Evolutionary conservation across 2,329 filamentous ascomycete species (phyloP).

Genomic region (Trichoderma citrinoviride): DNA sequence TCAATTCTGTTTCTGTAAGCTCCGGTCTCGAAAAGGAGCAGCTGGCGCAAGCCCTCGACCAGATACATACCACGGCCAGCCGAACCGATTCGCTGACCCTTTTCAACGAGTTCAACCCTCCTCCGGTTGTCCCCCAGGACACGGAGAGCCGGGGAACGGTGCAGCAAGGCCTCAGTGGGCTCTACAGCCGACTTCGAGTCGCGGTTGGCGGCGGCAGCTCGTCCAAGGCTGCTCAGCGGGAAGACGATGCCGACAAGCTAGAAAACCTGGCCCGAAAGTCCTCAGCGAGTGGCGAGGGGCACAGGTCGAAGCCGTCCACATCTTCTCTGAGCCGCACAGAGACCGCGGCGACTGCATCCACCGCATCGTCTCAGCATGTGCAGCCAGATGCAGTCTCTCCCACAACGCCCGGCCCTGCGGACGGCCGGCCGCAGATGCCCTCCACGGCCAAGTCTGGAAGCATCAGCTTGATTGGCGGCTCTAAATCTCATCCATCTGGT

Average conservation of each 20-base stretch:
- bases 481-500: conserved; percentile 43
- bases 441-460: conserved; percentile 50
- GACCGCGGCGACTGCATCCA: conserved; percentile 34
- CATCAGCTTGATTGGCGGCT: conserved; percentile 44
- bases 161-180: conserved; percentile 77
- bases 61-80: conserved; percentile 86
- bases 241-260: conserved; percentile 25
- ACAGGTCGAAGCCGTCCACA: conserved; percentile 42
- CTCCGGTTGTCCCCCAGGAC: conserved; percentile 56
- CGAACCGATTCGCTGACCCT: conserved; percentile 82
- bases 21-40: conserved; percentile 63
- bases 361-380: conserved; percentile 32
- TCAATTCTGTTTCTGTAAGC: conserved; percentile 42
- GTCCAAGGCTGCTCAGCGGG: conserved; percentile 36
- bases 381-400: conserved; percentile 41
- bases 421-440: conserved; percentile 42
- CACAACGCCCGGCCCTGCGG: conserved; percentile 33
- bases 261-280: conserved; percentile 7
- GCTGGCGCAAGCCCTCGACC: conserved; percentile 73
- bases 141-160: conserved; percentile 68
- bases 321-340: conserved; percentile 44
- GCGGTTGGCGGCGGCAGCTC: conserved; percentile 69
- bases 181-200: conserved; percentile 82
- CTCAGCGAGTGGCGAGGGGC: conserved; percentile 37
- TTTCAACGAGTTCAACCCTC: conserved; percentile 86